phyloP scores from a whole-genome alignment of 768 basidiomycete genomes.

The Floccularia luteovirens region DNA sequence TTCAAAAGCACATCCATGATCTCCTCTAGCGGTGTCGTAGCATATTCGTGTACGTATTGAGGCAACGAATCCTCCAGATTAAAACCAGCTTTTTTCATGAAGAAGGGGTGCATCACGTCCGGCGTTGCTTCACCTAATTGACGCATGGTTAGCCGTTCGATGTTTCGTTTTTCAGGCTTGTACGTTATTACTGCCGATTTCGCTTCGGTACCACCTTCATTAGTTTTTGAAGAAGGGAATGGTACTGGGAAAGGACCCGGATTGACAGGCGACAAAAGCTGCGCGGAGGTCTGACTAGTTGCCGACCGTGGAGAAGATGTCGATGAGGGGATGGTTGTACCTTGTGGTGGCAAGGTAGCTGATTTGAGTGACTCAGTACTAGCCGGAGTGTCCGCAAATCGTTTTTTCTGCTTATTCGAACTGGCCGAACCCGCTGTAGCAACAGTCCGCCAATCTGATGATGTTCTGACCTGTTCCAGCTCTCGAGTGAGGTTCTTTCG shows the following conservation, averaged over 20 bases:
- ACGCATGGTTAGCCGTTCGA: slow-evolving; percentile 77
- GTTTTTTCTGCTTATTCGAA: slow-evolving; percentile 19
- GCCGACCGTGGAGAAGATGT: not conserved
- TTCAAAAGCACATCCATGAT: slow-evolving; percentile 76
- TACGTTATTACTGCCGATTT: slow-evolving; percentile 36
- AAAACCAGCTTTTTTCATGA: slow-evolving; percentile 80
- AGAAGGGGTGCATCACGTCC: slow-evolving; percentile 82
- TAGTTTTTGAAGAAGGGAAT: not conserved
- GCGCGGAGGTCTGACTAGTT: not conserved
- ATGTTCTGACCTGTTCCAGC: slow-evolving; percentile 64
- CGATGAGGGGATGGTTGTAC: not conserved
- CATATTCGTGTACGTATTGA: slow-evolving; percentile 83
- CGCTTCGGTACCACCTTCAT: slow-evolving; percentile 5
- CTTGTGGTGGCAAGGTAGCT: slow-evolving; percentile 18
- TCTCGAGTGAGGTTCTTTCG: slow-evolving; percentile 72
- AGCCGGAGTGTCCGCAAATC: slow-evolving; percentile 26
- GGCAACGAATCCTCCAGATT: slow-evolving; percentile 80
- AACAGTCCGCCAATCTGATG: slow-evolving; percentile 45
- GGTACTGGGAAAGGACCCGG: no score
- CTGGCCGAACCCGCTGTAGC: slow-evolving; percentile 18
- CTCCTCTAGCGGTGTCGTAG: slow-evolving; percentile 73
- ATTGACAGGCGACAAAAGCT: not conserved
- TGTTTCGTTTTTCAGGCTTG: slow-evolving; percentile 48
- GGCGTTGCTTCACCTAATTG: slow-evolving; percentile 87
- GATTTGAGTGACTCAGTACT: slow-evolving; percentile 22